Evolutionary conservation across 2,329 filamentous ascomycete genomes (phyloP).

Genomic region (Thelonectria olida): DNA sequence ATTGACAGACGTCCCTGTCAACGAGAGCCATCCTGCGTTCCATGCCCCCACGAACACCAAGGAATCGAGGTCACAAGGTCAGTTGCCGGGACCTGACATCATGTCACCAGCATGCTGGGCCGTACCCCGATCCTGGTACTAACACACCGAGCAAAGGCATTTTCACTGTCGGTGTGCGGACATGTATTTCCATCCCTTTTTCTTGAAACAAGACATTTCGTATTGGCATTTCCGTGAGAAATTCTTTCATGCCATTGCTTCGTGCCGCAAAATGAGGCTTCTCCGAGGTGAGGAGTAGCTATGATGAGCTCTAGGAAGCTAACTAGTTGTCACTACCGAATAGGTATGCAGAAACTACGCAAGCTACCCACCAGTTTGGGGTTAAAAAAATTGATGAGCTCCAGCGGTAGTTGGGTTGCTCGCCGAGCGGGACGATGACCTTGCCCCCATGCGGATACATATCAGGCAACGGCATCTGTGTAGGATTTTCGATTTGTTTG

Average conservation of each 20-base stretch:
- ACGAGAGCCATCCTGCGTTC: constrained; percentile 23
- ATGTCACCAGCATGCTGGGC: constrained; percentile 38
- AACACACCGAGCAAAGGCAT: constrained; percentile 18
- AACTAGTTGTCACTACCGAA: no score
- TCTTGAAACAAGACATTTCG: not conserved
- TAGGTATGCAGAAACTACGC: not conserved
- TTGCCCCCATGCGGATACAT: constrained; percentile 12
- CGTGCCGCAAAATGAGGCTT: not conserved
- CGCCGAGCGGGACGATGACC: constrained; percentile 8
- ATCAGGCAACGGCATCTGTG: constrained; percentile 3
- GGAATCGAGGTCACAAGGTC: constrained; percentile 32
- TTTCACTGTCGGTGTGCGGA: constrained; percentile 28
- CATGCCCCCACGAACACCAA: constrained; percentile 29
- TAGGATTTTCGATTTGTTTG: constrained; percentile 3
- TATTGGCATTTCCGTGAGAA: not conserved
- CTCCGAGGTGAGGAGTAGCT: not conserved
- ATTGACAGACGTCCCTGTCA: constrained; percentile 21
- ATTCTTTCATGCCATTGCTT: not conserved
- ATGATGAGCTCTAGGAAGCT: no score
- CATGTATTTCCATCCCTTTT: constrained; percentile 4
- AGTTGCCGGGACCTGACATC: constrained; percentile 38
- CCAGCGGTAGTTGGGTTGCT: constrained; percentile 12
- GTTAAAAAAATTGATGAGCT: constrained; percentile 16
- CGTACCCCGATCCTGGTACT: constrained; percentile 21
- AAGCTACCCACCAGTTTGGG: constrained; percentile 12